Conservation (phyloP, 2,329 filamentous ascomycete genomes). For the Teratosphaeria gauchensis region DNA sequence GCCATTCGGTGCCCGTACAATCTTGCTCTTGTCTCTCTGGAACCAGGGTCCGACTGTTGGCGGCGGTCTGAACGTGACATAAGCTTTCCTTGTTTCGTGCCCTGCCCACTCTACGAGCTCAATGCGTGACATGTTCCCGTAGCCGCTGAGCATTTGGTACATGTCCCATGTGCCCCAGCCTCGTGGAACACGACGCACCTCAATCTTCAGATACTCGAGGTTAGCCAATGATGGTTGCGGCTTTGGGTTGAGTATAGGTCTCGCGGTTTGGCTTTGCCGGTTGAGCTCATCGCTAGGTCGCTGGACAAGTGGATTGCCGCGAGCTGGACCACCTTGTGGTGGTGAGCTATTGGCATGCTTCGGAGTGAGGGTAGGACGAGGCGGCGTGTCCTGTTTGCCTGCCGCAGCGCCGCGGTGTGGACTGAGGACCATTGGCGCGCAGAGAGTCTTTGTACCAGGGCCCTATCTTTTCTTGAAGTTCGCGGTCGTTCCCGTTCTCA, state of each 20-base stretch:
- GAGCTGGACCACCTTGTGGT: neutral
- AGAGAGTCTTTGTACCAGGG: neutral
- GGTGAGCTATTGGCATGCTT: neutral
- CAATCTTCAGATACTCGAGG: neutral
- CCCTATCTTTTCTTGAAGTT: neutral
- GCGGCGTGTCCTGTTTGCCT: neutral
- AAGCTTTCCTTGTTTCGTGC: neutral
- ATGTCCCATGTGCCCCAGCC: neutral
- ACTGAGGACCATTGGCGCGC: neutral
- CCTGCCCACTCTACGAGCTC: neutral
- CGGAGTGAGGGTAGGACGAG: neutral
- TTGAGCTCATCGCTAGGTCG: neutral
- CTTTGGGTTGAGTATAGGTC: neutral
- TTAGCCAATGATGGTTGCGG: neutral
- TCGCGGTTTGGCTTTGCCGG: neutral
- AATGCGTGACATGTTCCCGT: conserved; percentile 1
- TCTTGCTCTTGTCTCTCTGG: neutral
- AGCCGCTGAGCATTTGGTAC: neutral
- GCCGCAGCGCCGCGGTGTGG: neutral
- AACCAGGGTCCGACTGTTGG: neutral
- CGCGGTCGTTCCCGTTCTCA: neutral
- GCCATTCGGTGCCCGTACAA: neutral
- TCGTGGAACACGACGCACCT: neutral
- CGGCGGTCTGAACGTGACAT: neutral
- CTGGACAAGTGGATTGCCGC: neutral